These are phyloP conservation scores for Hypocreales sp. DNA, from an alignment of 2,329 filamentous ascomycete species.

Conservation along the genomic window DNA sequence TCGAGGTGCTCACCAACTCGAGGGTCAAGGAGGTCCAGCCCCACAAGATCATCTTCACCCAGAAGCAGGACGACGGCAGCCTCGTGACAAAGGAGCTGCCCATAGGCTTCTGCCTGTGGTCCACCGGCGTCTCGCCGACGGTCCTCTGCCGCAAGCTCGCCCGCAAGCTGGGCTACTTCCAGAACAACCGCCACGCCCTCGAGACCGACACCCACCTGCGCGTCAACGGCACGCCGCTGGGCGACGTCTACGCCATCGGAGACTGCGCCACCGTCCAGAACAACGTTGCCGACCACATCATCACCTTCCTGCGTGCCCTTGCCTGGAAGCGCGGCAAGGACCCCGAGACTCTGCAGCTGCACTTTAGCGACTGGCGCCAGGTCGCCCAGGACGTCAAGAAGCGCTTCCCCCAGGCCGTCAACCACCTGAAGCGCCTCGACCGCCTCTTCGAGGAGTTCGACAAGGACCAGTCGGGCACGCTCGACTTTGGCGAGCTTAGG, in stretches of 20 bases:
- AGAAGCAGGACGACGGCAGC: conserved; percentile 59
- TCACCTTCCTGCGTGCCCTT: conserved; percentile 75
- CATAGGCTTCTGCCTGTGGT: conserved; percentile 95
- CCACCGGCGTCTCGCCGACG: conserved; percentile 82
- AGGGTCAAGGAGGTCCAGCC: conserved; percentile 76
- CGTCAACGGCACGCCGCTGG: conserved; percentile 72
- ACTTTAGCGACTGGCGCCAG: conserved; percentile 74
- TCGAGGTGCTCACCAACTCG: conserved; percentile 84
- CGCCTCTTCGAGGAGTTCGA: conserved; percentile 87
- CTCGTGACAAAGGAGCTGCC: conserved; percentile 82
- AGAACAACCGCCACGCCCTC: conserved; percentile 80
- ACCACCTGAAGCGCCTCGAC: conserved; percentile 78
- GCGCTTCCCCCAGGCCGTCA: conserved; percentile 79
- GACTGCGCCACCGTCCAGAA: conserved; percentile 97
- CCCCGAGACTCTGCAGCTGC: conserved; percentile 73
- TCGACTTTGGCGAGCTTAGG: conserved; percentile 84
- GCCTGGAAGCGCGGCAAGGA: conserved; percentile 88
- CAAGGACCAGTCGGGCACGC: conserved; percentile 78
- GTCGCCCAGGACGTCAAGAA: conserved; percentile 73
- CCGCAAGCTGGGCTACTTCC: conserved; percentile 55
- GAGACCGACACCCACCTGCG: conserved; percentile 92
- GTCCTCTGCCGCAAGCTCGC: conserved; percentile 65
- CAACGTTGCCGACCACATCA: conserved; percentile 82
- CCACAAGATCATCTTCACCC: conserved; percentile 80
- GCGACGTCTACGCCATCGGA: conserved; percentile 91